Conservation (phyloP, 768 basidiomycete species). For the Lactarius indigo region DNA sequence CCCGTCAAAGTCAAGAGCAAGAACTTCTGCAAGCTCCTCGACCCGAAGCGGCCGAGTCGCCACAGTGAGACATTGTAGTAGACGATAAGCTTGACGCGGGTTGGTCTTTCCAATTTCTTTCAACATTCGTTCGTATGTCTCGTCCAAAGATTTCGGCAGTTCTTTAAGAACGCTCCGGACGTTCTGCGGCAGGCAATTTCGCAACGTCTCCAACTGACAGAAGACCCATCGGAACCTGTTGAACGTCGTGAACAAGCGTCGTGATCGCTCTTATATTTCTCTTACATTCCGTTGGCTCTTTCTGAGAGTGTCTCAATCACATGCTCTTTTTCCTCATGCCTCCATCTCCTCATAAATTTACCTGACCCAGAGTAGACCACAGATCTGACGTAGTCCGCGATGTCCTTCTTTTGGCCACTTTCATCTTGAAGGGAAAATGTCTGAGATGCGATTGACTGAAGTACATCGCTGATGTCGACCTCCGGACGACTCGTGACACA, state of each 20-base stretch:
- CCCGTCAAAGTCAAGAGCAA: not conserved
- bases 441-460: not conserved
- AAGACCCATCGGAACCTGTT: not conserved
- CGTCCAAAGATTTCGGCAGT: not conserved
- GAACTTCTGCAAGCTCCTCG: not conserved
- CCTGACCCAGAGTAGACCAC: not conserved
- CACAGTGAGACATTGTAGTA: not conserved
- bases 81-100: not conserved
- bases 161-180: not conserved
- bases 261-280: not conserved
- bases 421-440: not conserved
- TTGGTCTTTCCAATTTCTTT: not conserved
- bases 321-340: not conserved
- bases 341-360: not conserved
- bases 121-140: not conserved
- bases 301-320: not conserved
- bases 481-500: not conserved
- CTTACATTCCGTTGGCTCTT: not conserved
- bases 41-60: not conserved
- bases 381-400: not conserved
- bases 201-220: not conserved
- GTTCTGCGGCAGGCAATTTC: not conserved
- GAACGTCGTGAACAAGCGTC: not conserved
- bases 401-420: not conserved
- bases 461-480: not conserved